These are phyloP conservation scores for Penicillium sp. DNA, from an alignment of 2,329 filamentous ascomycete genomes.

Conservation along the genomic window DNA sequence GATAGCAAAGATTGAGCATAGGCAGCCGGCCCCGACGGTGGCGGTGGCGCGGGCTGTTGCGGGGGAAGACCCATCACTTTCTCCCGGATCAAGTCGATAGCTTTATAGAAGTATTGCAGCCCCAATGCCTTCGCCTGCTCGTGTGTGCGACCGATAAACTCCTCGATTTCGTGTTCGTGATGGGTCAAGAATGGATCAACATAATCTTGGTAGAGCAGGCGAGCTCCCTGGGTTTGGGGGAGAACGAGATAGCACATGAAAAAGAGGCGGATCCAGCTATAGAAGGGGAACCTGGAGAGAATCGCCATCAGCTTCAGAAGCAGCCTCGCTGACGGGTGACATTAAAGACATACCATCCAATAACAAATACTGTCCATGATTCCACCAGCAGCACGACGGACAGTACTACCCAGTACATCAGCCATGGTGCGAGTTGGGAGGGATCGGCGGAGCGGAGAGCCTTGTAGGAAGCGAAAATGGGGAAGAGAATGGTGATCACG, in stretches of 20 bases:
- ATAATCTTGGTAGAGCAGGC: slow-evolving; percentile 78
- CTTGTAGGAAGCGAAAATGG: slow-evolving; percentile 96
- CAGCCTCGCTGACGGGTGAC: background rate
- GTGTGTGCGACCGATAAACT: slow-evolving; percentile 80
- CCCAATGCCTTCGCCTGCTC: slow-evolving; percentile 76
- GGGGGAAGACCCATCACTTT: slow-evolving; percentile 78
- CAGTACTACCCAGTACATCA: slow-evolving; percentile 98
- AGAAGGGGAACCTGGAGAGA: slow-evolving; percentile 76
- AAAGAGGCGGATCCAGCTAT: slow-evolving; percentile 83
- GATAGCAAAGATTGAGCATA: slow-evolving; percentile 84
- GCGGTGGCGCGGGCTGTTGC: slow-evolving; percentile 51
- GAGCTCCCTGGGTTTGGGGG: slow-evolving; percentile 94
- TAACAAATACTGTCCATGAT: slow-evolving; percentile 83
- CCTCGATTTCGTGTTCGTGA: slow-evolving; percentile 87
- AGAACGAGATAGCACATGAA: slow-evolving; percentile 93
- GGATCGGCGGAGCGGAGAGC: slow-evolving; percentile 91
- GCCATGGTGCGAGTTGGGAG: slow-evolving; percentile 88
- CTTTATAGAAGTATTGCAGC: slow-evolving; percentile 71
- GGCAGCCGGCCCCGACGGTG: slow-evolving; percentile 40
- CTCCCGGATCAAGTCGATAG: slow-evolving; percentile 71
- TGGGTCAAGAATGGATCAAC: slow-evolving; percentile 85
- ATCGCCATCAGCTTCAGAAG: slow-evolving; percentile 6
- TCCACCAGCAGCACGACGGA: slow-evolving; percentile 79
- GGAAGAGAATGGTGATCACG: slow-evolving; percentile 85
- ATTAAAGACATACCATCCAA: slow-evolving; percentile 65